Conservation (phyloP, 768 basidiomycete species). For the Leccinum variicolor region DNA sequence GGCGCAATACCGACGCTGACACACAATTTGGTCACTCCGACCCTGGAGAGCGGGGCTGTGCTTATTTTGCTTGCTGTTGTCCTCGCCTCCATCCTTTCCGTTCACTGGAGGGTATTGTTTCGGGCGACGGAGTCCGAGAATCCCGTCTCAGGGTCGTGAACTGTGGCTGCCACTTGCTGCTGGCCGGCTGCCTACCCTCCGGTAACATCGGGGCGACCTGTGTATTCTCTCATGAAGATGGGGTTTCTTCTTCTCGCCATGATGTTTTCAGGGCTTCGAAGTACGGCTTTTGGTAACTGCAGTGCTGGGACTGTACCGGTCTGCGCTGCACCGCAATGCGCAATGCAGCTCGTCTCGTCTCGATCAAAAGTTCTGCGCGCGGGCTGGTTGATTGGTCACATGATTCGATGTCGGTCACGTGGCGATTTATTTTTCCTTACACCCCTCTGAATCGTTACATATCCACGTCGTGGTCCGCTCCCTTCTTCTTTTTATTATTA, state of each 20-base stretch:
- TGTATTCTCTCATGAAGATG: background rate
- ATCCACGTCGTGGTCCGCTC: slow-evolving; percentile 21
- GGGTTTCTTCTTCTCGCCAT: background rate
- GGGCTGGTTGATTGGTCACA: background rate
- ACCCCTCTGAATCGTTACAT: background rate
- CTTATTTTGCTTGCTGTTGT: slow-evolving; percentile 15
- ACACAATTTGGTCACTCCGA: background rate
- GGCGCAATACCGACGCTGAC: slow-evolving; percentile 18
- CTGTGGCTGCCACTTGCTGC: background rate
- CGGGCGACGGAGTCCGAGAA: background rate
- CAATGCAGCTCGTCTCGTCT: background rate
- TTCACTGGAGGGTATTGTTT: background rate
- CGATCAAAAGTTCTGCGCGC: background rate
- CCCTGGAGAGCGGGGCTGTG: slow-evolving; percentile 17
- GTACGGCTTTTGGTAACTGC: background rate
- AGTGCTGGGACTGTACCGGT: background rate
- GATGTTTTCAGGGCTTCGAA: background rate
- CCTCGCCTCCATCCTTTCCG: background rate
- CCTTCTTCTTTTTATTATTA: background rate
- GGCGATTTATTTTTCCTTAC: background rate
- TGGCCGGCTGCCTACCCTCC: background rate
- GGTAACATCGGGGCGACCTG: background rate
- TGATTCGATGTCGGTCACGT: slow-evolving; percentile 2
- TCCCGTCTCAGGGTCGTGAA: background rate
- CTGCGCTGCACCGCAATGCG: background rate